These are phyloP conservation scores for Inonotus obliquus DNA, from an alignment of 1,284 basidiomycete genomes.

Conservation along the genomic window DNA sequence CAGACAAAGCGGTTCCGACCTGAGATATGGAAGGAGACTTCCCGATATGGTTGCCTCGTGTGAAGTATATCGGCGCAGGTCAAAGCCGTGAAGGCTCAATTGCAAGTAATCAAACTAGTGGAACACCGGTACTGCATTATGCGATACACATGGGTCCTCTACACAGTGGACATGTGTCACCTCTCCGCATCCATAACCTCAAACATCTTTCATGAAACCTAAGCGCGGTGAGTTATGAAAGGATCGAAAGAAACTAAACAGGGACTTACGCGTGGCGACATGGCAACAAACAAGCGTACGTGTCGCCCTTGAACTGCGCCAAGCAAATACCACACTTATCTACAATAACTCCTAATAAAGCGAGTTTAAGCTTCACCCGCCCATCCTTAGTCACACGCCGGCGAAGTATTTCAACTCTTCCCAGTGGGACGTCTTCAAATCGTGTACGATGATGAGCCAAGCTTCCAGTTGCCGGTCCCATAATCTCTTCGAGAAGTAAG, in stretches of 20 bases:
- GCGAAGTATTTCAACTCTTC: constrained; percentile 58
- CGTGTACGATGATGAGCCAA: neutral
- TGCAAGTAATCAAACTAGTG: neutral
- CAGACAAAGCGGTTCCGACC: constrained; percentile 37
- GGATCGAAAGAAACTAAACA: neutral
- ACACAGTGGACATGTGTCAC: constrained; percentile 18
- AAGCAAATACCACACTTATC: constrained; percentile 80
- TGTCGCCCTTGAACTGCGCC: constrained; percentile 64
- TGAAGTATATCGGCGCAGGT: too few species aligned
- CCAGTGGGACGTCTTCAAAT: constrained; percentile 30
- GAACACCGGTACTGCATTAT: neutral
- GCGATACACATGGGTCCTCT: neutral
- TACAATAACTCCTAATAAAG: constrained; percentile 66
- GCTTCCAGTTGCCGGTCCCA: constrained; percentile 9
- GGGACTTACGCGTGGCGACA: constrained; percentile 64
- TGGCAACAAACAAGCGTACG: constrained; percentile 53
- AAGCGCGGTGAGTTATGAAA: neutral
- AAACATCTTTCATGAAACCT: constrained; percentile 20
- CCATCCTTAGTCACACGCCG: constrained; percentile 66
- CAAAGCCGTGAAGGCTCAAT: neutral
- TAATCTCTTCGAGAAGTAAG: constrained; percentile 10
- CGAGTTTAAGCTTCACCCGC: constrained; percentile 73
- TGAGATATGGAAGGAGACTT: constrained; percentile 40
- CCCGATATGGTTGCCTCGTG: too few species aligned
- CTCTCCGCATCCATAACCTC: constrained; percentile 12